Evolutionary conservation across 2,329 filamentous ascomycete species (phyloP).

Genomic region (Arthrinium phaeospermum): DNA sequence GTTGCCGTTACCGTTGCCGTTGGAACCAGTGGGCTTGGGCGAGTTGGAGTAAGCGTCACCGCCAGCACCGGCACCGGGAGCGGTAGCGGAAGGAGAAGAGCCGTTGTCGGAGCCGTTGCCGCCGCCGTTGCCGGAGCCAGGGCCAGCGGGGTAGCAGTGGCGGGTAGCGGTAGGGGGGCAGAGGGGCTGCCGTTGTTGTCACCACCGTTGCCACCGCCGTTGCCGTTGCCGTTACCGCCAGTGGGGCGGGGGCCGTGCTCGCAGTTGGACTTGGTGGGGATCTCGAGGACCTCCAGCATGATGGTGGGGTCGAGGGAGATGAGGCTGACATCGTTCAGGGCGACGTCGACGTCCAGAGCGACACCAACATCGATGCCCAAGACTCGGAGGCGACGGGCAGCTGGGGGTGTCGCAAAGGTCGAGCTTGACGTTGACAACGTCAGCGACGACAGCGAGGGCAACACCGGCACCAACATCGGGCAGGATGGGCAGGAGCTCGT

Average conservation of each 20-base stretch:
- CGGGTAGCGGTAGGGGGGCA: constrained; percentile 16
- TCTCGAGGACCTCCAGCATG: constrained; percentile 45
- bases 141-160: constrained; percentile 17
- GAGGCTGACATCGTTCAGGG: constrained; percentile 41
- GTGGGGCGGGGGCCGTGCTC: constrained; percentile 28
- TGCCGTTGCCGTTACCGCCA: constrained; percentile 14
- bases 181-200: neutral
- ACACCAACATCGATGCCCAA: constrained; percentile 43
- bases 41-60: neutral
- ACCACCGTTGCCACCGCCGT: neutral
- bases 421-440: constrained; percentile 60
- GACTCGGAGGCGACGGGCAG: constrained; percentile 46
- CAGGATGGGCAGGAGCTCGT: constrained; percentile 35
- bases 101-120: neutral
- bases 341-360: constrained; percentile 24
- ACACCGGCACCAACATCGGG: constrained; percentile 47
- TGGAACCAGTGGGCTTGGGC: neutral
- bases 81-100: neutral
- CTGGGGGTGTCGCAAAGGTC: constrained; percentile 43
- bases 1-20: neutral
- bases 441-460: constrained; percentile 53
- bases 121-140: neutral
- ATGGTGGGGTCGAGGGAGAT: constrained; percentile 47
- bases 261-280: constrained; percentile 45
- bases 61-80: neutral